Evolutionary conservation across 2,329 filamentous ascomycete genomes (phyloP).

Genomic region (Talaromyces sp.): DNA sequence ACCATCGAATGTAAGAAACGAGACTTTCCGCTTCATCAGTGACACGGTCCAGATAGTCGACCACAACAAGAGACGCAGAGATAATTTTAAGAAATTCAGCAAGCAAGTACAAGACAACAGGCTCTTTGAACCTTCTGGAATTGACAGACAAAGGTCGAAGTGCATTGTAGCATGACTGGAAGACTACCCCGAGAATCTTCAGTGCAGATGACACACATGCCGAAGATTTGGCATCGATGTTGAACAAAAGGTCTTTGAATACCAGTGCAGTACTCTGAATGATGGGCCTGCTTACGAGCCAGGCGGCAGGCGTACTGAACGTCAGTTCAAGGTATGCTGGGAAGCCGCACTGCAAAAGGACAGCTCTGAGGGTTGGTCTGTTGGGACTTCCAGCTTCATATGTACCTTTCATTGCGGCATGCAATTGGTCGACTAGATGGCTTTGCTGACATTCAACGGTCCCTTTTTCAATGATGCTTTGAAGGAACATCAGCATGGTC

Average conservation of each 20-base stretch:
- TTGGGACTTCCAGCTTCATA: slow-evolving; percentile 45
- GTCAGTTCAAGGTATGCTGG: slow-evolving; percentile 59
- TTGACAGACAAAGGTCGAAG: slow-evolving; percentile 41
- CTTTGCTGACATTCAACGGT: slow-evolving; percentile 60
- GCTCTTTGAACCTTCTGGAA: slow-evolving; percentile 38
- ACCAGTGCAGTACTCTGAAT: slow-evolving; percentile 51
- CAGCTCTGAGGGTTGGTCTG: slow-evolving; percentile 52
- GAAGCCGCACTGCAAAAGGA: slow-evolving; percentile 58
- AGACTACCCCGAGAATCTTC: slow-evolving; percentile 41
- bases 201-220: slow-evolving; percentile 41
- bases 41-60: slow-evolving; percentile 52
- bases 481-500: slow-evolving; percentile 61
- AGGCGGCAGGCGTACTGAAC: slow-evolving; percentile 50
- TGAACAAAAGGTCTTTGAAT: slow-evolving; percentile 49
- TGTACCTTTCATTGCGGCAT: slow-evolving; percentile 50
- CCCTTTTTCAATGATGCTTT: slow-evolving; percentile 61
- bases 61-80: slow-evolving; percentile 41
- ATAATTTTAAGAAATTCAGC: slow-evolving; percentile 46
- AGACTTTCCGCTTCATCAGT: slow-evolving; percentile 29
- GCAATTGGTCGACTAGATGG: slow-evolving; percentile 59
- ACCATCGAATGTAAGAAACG: slow-evolving; percentile 39
- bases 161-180: slow-evolving; percentile 41
- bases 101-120: slow-evolving; percentile 43
- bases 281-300: slow-evolving; percentile 57
- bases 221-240: slow-evolving; percentile 47